phyloP scores from a whole-genome alignment of 352 stramenopile genomes.

The Pythium chondricola region DNA sequence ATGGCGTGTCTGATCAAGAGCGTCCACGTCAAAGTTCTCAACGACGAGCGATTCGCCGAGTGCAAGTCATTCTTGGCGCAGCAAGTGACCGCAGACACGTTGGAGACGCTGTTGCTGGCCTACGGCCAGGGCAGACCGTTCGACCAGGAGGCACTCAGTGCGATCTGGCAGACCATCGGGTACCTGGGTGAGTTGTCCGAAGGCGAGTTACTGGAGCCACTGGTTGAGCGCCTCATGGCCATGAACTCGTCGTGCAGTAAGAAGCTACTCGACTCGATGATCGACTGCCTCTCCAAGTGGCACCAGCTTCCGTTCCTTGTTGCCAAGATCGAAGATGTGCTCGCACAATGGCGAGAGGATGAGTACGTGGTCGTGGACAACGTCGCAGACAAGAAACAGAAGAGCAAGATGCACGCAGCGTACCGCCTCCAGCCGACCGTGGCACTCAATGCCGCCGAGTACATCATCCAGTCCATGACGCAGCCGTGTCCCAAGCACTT shows the following conservation, averaged over 20 bases:
- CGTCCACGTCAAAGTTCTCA: constrained; percentile 62
- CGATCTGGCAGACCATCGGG: constrained; percentile 70
- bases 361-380: constrained; percentile 24
- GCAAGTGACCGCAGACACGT: constrained; percentile 51
- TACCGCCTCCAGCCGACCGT: constrained; percentile 52
- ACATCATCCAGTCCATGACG: constrained; percentile 45
- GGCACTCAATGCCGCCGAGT: constrained; percentile 54
- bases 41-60: constrained; percentile 58
- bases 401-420: constrained; percentile 8
- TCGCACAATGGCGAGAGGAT: constrained; percentile 49
- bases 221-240: constrained; percentile 62
- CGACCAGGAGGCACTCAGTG: constrained; percentile 61
- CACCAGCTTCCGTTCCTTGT: constrained; percentile 60
- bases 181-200: constrained; percentile 60
- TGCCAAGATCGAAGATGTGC: constrained; percentile 50
- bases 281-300: constrained; percentile 74
- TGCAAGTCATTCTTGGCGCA: constrained; percentile 70
- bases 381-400: constrained; percentile 33
- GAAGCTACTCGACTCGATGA: constrained; percentile 71
- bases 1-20: constrained; percentile 70
- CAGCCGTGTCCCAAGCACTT: constrained; percentile 43
- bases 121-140: constrained; percentile 56
- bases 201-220: constrained; percentile 42
- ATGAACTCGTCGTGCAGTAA: constrained; percentile 70
- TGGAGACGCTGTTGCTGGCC: constrained; percentile 56